These are phyloP conservation scores for Tetrahymena thermophila DNA, from an alignment of 73 alveolate genomes.

Conservation along the genomic window DNA sequence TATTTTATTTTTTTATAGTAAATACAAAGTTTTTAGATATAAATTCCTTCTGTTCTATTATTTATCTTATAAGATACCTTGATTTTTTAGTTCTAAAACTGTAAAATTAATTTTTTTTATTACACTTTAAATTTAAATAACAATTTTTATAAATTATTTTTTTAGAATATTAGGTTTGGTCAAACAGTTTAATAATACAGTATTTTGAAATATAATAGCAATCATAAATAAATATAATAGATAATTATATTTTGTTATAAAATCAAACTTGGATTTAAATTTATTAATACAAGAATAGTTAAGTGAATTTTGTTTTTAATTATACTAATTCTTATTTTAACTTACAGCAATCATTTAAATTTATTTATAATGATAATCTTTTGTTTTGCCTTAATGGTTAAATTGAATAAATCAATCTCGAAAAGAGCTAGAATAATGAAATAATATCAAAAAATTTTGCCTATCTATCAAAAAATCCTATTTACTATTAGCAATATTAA, in stretches of 20 bases:
- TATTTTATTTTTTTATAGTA: background rate
- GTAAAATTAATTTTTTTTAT: background rate
- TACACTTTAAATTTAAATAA: too few relatives aligned
- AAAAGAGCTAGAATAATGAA: background rate
- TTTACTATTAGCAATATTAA: background rate
- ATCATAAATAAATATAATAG: too few relatives aligned
- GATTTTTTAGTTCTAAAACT: background rate
- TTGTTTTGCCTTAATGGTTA: background rate
- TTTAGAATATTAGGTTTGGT: background rate
- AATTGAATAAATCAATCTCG: background rate
- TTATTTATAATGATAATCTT: background rate
- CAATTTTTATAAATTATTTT: too few relatives aligned
- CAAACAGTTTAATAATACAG: background rate
- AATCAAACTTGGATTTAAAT: background rate
- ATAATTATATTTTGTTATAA: background rate
- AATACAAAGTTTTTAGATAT: too few relatives aligned
- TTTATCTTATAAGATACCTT: background rate
- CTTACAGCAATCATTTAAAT: background rate
- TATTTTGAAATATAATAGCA: too few relatives aligned
- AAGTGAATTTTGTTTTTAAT: background rate
- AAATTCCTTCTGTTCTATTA: background rate
- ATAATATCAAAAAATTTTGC: background rate
- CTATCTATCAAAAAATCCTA: background rate
- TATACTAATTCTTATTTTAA: background rate
- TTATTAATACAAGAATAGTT: background rate